phyloP scores from a whole-genome alignment of 2,329 filamentous ascomycete genomes.

The Aspergillus ustus region DNA sequence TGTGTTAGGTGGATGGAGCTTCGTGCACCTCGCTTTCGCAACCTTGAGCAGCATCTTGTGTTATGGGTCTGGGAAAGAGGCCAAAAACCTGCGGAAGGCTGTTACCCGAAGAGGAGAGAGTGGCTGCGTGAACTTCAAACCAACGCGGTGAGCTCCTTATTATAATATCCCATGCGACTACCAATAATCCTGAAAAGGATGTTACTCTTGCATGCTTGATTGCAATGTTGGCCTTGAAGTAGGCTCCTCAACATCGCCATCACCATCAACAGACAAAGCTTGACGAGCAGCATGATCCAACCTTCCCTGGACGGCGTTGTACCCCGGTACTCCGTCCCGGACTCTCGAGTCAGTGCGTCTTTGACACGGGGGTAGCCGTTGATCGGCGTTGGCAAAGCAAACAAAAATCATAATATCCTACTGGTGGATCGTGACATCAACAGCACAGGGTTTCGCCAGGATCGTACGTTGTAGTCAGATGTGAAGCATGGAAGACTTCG shows the following conservation, averaged over 20 bases:
- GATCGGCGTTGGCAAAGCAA: conserved; percentile 23
- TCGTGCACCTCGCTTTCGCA: background rate
- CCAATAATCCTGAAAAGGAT: too few species aligned
- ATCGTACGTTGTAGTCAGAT: background rate
- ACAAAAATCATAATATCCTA: background rate
- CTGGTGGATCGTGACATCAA: conserved; percentile 1
- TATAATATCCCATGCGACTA: background rate
- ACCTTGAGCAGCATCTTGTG: background rate
- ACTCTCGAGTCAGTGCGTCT: background rate
- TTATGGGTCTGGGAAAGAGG: background rate
- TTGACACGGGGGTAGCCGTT: conserved; percentile 20
- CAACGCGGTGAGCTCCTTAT: background rate
- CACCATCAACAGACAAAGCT: too few species aligned
- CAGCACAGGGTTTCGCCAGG: background rate
- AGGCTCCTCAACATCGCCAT: too few species aligned
- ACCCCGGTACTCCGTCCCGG: too few species aligned
- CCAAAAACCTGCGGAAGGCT: background rate
- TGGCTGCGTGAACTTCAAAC: background rate
- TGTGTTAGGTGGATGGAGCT: background rate
- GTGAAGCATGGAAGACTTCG: background rate
- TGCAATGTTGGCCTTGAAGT: too few species aligned
- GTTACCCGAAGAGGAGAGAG: background rate
- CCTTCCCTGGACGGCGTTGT: background rate
- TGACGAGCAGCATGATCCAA: too few species aligned
- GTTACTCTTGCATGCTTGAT: too few species aligned